Evolutionary conservation across 192 early-diverging fungal genomes (phyloP).

Genomic region (Backusella liffmaniae): DNA sequence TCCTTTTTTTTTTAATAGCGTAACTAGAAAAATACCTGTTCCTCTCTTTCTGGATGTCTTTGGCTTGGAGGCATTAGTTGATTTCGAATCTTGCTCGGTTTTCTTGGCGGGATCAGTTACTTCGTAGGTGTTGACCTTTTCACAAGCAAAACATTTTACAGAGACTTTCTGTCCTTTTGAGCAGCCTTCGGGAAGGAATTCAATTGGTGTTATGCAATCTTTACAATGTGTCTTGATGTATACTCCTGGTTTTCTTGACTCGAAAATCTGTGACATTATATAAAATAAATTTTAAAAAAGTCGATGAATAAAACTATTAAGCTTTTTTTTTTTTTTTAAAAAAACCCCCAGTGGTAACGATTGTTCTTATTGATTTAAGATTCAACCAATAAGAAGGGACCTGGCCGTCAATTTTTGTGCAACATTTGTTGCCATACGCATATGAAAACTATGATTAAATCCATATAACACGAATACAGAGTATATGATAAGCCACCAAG

Average conservation of each 20-base stretch:
- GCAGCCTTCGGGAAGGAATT: conserved; percentile 44
- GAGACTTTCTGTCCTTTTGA: conserved; percentile 33
- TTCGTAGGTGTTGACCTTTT: conserved; percentile 43
- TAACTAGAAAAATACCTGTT: conserved; percentile 18
- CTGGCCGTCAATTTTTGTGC: background rate
- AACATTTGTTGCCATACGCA: background rate
- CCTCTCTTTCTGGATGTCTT: conserved; percentile 20
- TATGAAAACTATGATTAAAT: background rate
- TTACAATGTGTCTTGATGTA: conserved; percentile 51
- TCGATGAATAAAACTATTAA: background rate
- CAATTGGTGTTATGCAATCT: conserved; percentile 47
- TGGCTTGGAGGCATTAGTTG: conserved; percentile 5
- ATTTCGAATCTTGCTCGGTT: background rate
- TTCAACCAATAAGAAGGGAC: background rate
- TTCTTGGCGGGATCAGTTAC: conserved; percentile 32
- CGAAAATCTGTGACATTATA: conserved; percentile 30
- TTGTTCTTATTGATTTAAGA: background rate
- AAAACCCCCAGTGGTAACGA: background rate
- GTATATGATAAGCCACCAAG: background rate
- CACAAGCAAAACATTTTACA: conserved; percentile 58
- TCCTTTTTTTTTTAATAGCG: too few relatives aligned
- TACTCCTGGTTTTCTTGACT: conserved; percentile 52
- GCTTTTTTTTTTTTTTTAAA: background rate
- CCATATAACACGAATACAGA: background rate
- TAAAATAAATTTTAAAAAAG: background rate